phyloP scores from a whole-genome alignment of 2,329 filamentous ascomycete species.

The Exophiala sp. region DNA sequence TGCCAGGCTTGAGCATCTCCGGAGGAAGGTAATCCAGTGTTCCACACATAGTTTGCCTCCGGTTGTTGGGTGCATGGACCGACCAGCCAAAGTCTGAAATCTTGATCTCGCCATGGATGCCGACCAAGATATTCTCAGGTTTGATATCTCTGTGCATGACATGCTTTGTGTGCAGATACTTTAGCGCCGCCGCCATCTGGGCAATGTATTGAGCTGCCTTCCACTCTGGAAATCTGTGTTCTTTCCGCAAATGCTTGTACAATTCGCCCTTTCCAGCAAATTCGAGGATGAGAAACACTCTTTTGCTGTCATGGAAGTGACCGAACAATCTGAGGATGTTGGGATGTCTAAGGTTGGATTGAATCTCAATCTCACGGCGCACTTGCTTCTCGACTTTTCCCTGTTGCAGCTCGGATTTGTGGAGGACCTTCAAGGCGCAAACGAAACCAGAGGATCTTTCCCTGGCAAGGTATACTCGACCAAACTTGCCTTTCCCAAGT shows the following conservation, averaged over 20 bases:
- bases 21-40: slow-evolving; percentile 96
- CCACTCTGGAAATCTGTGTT: slow-evolving; percentile 77
- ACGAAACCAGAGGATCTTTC: slow-evolving; percentile 77
- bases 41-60: slow-evolving; percentile 91
- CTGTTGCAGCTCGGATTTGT: slow-evolving; percentile 77
- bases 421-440: slow-evolving; percentile 79
- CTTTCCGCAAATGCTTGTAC: slow-evolving; percentile 79
- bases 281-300: slow-evolving; percentile 82
- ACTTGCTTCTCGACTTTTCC: slow-evolving; percentile 84
- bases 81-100: slow-evolving; percentile 98
- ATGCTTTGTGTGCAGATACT: slow-evolving; percentile 93
- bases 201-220: slow-evolving; percentile 84
- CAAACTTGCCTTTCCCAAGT: slow-evolving; percentile 83
- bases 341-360: slow-evolving; percentile 79
- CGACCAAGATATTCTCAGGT: slow-evolving; percentile 93
- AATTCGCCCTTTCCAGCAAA: slow-evolving; percentile 82
- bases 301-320: slow-evolving; percentile 85
- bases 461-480: slow-evolving; percentile 78
- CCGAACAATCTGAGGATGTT: slow-evolving; percentile 82
- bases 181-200: slow-evolving; percentile 84
- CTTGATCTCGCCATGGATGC: slow-evolving; percentile 96
- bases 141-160: slow-evolving; percentile 98
- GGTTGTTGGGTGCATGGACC: slow-evolving; percentile 92
- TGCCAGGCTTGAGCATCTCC: slow-evolving; percentile 87
- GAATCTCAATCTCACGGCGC: slow-evolving; percentile 83